Conservation (phyloP, 768 basidiomycete genomes). For the Hortiboletus campestris region DNA sequence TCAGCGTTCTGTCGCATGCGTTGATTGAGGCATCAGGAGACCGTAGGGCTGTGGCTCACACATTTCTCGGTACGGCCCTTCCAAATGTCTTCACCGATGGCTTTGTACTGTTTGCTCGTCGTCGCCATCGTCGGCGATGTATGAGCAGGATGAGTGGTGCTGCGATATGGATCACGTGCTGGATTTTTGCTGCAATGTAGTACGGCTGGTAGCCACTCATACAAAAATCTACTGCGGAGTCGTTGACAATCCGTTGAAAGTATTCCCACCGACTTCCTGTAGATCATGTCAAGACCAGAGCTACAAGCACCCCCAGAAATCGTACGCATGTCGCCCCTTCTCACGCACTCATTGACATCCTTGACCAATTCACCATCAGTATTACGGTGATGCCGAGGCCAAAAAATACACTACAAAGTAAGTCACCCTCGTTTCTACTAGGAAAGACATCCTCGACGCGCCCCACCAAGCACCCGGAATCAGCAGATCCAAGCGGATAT, state of each 20-base stretch:
- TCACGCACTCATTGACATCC: background rate
- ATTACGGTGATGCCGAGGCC: conserved; percentile 94
- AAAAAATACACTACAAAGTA: conserved; percentile 97
- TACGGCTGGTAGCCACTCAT: too few relatives aligned
- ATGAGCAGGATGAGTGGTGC: background rate
- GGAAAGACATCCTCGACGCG: conserved; percentile 5
- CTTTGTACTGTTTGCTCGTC: conserved; percentile 81
- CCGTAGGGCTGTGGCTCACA: conserved; percentile 44
- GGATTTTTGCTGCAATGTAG: background rate
- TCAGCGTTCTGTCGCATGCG: conserved; percentile 80
- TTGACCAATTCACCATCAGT: conserved; percentile 47
- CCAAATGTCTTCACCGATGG: conserved; percentile 93
- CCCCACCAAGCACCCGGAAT: conserved; percentile 73
- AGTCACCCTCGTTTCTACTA: conserved; percentile 17
- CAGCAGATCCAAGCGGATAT: conserved; percentile 97
- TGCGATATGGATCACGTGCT: conserved; percentile 23
- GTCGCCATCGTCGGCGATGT: conserved; percentile 53
- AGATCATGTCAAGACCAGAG: conserved; percentile 80
- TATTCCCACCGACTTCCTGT: background rate
- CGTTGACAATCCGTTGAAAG: background rate
- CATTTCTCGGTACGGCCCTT: conserved; percentile 94
- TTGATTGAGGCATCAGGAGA: conserved; percentile 15
- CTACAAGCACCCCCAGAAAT: conserved; percentile 89
- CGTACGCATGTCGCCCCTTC: conserved; percentile 55
- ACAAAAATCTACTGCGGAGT: too few relatives aligned